Evolutionary conservation across 345 rosid species (phyloP), one percentile per base, ranked within the genome.

Genomic region (Bruguiera sexangula): DNA sequence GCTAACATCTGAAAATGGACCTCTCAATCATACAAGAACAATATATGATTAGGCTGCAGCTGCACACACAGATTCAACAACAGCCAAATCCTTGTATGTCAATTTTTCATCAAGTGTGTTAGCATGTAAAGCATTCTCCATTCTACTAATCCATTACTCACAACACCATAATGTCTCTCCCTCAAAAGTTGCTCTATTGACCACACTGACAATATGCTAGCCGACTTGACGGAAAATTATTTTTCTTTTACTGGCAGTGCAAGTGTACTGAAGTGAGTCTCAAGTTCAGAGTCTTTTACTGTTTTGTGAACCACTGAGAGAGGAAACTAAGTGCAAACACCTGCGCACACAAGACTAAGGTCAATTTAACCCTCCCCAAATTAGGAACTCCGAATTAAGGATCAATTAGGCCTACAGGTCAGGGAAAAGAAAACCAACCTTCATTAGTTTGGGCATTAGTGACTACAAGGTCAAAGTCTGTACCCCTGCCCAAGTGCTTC

Each of bases 401-500:
- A 52, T 69, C 16, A 39, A 30, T 10, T 36, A n/a, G 29, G 32
- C 1, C 21, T 22, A 6, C 31, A 2, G 10, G 24, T 27, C 30
- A 26, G 24, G 37, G 6, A 64, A 69, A 68, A 71, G 34, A 78
- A 80, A 65, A 87, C 99, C 96, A 87, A 95, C 99, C 99, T 95
- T 95, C 94, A 74, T 83, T 85, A 80, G 97, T 88, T 86, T 95
- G 99, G 82, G 98, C 94, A 75, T 95, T 92, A 83, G 97, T 86
- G 87, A 95, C 89, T 73, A 92, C 87, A 59, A 95, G 96, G 79
- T 95, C 99, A 85, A 85, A 87, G 85, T 95, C 99, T 19, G 90
- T 95, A 78, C 99, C 99, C 84, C 84, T 87, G 79, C 98, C 96
- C 89, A 92, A 83, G 75, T 90, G 99, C 99, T 95, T 95, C 72